Evolutionary conservation across 306 rosid genomes (phyloP).

Genomic region (Cucumis melo): DNA sequence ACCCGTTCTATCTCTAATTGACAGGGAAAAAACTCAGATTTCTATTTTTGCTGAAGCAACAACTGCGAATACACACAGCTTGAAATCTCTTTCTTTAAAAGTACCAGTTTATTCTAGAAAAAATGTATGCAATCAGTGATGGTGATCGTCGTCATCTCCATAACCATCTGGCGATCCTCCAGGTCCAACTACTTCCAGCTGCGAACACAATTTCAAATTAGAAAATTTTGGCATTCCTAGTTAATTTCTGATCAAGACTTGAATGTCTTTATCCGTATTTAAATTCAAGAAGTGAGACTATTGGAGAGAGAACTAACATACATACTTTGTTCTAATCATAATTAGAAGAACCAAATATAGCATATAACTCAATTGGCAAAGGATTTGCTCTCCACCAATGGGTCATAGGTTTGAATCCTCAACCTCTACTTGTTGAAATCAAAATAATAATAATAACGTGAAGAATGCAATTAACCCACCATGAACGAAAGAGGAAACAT

Average conservation of each 20-base stretch:
- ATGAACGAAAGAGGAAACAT: neutral
- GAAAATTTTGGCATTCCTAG: neutral
- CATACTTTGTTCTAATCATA: neutral
- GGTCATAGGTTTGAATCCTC: no score
- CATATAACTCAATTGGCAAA: no score
- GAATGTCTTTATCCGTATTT: neutral
- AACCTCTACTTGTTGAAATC: no score
- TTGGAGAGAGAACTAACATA: neutral
- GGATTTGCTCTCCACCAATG: no score
- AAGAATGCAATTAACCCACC: no score
- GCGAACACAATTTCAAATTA: slow-evolving; percentile 3
- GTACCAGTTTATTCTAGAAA: neutral
- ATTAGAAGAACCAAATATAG: neutral
- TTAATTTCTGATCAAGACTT: neutral
- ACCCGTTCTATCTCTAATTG: neutral
- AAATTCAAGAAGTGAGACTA: neutral
- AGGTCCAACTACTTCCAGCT: slow-evolving; percentile 30
- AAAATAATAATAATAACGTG: no score
- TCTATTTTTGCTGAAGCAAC: neutral
- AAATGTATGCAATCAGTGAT: slow-evolving; percentile 13
- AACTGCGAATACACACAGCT: slow-evolving; percentile 3
- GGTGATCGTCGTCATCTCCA: slow-evolving; percentile 18
- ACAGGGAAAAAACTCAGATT: neutral
- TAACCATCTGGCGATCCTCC: slow-evolving; percentile 35
- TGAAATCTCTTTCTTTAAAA: neutral